Base-by-base conservation (phyloP, 2,329 filamentous ascomycete genomes). In the Zalaria obscura region DNA sequence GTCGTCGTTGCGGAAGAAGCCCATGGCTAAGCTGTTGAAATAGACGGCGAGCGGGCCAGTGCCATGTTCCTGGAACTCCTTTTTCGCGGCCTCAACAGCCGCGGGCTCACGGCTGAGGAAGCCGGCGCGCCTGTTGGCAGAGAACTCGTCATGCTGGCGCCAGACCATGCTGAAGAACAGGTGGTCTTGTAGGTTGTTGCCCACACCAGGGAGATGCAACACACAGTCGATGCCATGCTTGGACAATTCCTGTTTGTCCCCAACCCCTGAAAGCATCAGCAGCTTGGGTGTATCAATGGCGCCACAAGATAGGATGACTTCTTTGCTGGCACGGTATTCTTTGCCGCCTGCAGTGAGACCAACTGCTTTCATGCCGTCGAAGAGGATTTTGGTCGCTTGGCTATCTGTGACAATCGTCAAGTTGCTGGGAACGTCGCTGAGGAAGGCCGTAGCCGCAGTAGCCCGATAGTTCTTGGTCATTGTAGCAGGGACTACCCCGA, bases 121-220 rank as follows among this genome's bases (percentile, higher is more conserved):
- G 7, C n/a, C 29, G 7, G 29, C 29, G 29, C 29, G 29, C n/a
- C 29, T n/a, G 29, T 32, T 32, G 18, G 18, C 18, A 2, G 18
- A 18, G 7, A 32, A 32, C 2, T n/a, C 29, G 29, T 32, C 29
- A 3, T 7, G 7, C n/a, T 32, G 29, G n/a, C 29, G 29, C 7
- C 7, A 32, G 29, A 7, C 29, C 29, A 32, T 3, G 7, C 7
- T n/a, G n/a, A 32, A 47, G 53, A 1, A 57, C 2, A 71, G 69
- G 53, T 78, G 75, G 52, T 78, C 75, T 48, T 73, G 64, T 27
- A 78, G 63, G 55, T 78, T 78, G 59, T 74, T 69, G 43, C 75
- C 75, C 7, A 78, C 73, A 39, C 72, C 74, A 8, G 72, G 69
- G 32, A 77, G 65, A 50, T 78, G 69, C 48, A 67, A 64, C 40